Percentiles rank a stretch among this genome's conserved stretches.
Conservation (phyloP, 2,329 filamentous ascomycete species). For the Fusarium chuoi region DNA sequence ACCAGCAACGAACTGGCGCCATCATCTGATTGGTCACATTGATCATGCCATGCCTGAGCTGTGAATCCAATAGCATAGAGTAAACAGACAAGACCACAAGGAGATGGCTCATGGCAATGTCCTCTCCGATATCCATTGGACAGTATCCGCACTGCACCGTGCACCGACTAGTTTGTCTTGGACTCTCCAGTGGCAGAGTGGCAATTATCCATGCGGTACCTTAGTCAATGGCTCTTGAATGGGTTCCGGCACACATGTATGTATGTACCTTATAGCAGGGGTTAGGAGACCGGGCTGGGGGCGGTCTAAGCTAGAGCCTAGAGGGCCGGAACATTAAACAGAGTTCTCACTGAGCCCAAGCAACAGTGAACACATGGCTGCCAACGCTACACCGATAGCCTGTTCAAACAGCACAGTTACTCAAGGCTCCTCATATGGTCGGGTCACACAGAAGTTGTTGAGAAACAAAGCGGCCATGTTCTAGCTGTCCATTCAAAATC, state of each 20-base stretch:
- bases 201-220: not conserved
- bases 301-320: constrained; percentile 1
- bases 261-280: not conserved
- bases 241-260: not conserved
- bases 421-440: not conserved
- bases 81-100: not conserved
- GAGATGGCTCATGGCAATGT: not conserved
- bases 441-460: not conserved
- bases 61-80: not conserved
- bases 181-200: not conserved
- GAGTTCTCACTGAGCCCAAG: constrained; percentile 6
- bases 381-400: constrained; percentile 13
- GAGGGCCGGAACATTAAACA: constrained; percentile 9
- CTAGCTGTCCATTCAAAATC: not conserved
- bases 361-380: constrained; percentile 3
- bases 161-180: not conserved
- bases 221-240: constrained; percentile 1
- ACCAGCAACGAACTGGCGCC: not conserved
- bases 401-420: constrained; percentile 9
- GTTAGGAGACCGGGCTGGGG: not conserved
- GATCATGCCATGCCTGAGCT: not conserved
- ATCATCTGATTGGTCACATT: not conserved
- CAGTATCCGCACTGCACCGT: not conserved
- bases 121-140: not conserved
- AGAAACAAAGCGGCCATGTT: not conserved